These are phyloP conservation scores for Claviceps arundinis DNA, from an alignment of 2,329 filamentous ascomycete species.

Conservation along the genomic window DNA sequence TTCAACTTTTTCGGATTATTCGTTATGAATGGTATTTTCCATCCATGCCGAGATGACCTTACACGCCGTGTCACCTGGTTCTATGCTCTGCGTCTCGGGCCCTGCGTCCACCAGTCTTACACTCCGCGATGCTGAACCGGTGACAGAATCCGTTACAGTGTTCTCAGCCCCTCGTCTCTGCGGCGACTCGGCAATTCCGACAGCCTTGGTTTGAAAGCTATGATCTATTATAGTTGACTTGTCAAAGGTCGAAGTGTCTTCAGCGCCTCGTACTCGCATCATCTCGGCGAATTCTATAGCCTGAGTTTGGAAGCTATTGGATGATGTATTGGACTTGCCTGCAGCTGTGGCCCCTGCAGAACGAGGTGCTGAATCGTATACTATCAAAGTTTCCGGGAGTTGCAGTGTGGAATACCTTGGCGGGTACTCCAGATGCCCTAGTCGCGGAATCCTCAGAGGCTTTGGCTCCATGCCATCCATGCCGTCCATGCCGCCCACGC, in stretches of 20 bases:
- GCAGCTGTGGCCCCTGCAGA: constrained; percentile 5
- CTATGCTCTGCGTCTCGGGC: constrained; percentile 12
- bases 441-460: constrained; percentile 20
- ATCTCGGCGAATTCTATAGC: constrained; percentile 31
- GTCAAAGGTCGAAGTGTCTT: constrained; percentile 10
- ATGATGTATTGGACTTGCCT: constrained; percentile 5
- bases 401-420: constrained; percentile 31
- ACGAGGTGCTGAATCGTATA: constrained; percentile 27
- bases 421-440: constrained; percentile 34
- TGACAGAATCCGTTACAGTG: too few relatives aligned
- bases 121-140: constrained; percentile 12
- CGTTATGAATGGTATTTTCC: constrained; percentile 4
- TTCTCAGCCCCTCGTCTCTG: too few relatives aligned
- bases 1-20: not conserved
- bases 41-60: constrained; percentile 19
- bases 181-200: too few relatives aligned
- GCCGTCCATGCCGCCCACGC: too few relatives aligned
- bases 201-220: too few relatives aligned
- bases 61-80: constrained; percentile 17
- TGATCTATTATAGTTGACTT: too few relatives aligned
- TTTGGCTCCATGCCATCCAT: constrained; percentile 1
- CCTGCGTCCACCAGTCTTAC: constrained; percentile 27
- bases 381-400: constrained; percentile 34
- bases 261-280: constrained; percentile 34
- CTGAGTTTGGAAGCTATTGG: constrained; percentile 31